These are phyloP conservation scores for Elongisporangium undulatum DNA, from an alignment of 352 stramenopile genomes.

Conservation along the genomic window DNA sequence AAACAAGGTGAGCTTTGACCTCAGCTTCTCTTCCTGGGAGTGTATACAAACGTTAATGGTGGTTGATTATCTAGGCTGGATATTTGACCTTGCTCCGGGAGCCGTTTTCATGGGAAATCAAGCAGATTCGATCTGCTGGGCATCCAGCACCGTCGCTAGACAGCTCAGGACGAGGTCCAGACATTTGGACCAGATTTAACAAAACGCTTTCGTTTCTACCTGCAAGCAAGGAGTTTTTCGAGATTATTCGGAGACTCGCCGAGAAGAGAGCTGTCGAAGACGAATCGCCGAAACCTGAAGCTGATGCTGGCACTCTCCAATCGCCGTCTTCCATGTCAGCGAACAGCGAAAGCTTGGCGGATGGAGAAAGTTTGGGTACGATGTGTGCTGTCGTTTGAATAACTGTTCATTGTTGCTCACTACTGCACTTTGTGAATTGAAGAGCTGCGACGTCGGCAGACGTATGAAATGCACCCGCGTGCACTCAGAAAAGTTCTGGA, in stretches of 20 bases:
- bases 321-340: neutral
- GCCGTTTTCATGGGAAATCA: slow-evolving; percentile 46
- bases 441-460: slow-evolving; percentile 43
- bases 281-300: neutral
- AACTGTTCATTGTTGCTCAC: neutral
- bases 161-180: slow-evolving; percentile 37
- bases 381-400: neutral
- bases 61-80: slow-evolving; percentile 26
- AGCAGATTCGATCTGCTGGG: slow-evolving; percentile 37
- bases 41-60: neutral
- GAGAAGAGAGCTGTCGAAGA: slow-evolving; percentile 6
- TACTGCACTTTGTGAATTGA: slow-evolving; percentile 1
- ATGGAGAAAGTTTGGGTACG: neutral
- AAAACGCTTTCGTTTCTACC: slow-evolving; percentile 77
- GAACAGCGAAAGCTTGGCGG: neutral
- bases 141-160: slow-evolving; percentile 57
- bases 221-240: slow-evolving; percentile 80
- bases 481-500: slow-evolving; percentile 61
- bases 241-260: slow-evolving; percentile 56
- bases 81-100: slow-evolving; percentile 48
- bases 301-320: neutral
- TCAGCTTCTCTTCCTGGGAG: neutral
- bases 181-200: slow-evolving; percentile 73
- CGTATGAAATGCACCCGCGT: slow-evolving; percentile 77
- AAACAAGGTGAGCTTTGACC: slow-evolving; percentile 41